phyloP scores from a whole-genome alignment of 2,329 filamentous ascomycete species.

The Setomelanomma holmii region DNA sequence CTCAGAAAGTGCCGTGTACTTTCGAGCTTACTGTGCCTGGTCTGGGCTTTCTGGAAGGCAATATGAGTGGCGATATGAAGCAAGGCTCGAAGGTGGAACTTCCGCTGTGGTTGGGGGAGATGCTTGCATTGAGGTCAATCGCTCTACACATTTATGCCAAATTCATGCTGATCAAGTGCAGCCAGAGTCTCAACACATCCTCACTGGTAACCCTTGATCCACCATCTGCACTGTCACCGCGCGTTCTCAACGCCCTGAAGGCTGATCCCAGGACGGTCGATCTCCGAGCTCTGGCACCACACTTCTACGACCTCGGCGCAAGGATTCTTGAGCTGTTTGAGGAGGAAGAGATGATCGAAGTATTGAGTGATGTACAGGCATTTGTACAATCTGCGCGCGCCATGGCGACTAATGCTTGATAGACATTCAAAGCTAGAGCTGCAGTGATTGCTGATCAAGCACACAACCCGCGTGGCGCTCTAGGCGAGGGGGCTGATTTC shows the following conservation, averaged over 20 bases:
- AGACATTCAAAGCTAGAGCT: conserved; percentile 83
- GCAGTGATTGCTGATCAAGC: conserved; percentile 87
- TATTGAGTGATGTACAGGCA: conserved; percentile 55
- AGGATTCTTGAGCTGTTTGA: conserved; percentile 91
- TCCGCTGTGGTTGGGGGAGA: conserved; percentile 93
- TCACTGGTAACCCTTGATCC: conserved; percentile 75
- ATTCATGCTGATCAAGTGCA: no score
- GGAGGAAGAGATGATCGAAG: conserved; percentile 79
- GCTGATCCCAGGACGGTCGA: conserved; percentile 88
- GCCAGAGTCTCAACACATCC: conserved; percentile 44
- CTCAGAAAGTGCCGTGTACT: conserved; percentile 95
- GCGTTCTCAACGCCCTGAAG: conserved; percentile 87
- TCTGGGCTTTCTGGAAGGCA: conserved; percentile 89
- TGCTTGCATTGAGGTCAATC: conserved; percentile 83
- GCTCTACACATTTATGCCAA: no score
- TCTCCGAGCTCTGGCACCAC: conserved; percentile 79
- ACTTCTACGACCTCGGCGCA: conserved; percentile 87
- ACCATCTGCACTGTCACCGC: conserved; percentile 75
- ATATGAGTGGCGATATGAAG: conserved; percentile 75
- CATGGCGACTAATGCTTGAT: neutral
- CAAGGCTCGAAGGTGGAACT: conserved; percentile 80
- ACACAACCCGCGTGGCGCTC: conserved; percentile 77
- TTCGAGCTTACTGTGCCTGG: conserved; percentile 90
- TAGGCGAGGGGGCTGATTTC: conserved; percentile 77
- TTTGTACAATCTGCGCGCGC: neutral